Conservation (phyloP, 306 rosid species). For the Urtica urens region DNA sequence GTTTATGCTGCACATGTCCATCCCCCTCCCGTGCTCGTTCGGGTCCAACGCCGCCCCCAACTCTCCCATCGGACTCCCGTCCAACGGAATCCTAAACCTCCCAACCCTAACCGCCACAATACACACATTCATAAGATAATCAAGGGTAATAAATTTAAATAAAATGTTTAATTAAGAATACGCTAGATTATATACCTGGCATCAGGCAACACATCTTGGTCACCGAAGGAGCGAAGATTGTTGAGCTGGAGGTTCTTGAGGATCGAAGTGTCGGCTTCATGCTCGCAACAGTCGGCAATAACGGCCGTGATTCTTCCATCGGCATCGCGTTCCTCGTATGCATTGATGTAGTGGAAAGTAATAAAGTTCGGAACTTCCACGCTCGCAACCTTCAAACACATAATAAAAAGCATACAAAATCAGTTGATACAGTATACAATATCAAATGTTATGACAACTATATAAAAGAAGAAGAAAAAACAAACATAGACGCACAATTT, state of each 20-base stretch:
- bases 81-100: slow-evolving; percentile 64
- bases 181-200: too few species aligned
- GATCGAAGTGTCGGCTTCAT: slow-evolving; percentile 46
- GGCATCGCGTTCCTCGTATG: slow-evolving; percentile 67
- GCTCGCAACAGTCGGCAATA: slow-evolving; percentile 79
- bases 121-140: too few species aligned
- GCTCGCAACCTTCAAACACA: slow-evolving; percentile 47
- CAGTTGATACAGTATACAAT: too few species aligned
- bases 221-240: slow-evolving; percentile 42
- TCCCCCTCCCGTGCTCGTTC: slow-evolving; percentile 79
- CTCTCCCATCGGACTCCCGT: slow-evolving; percentile 62
- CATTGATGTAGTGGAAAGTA: slow-evolving; percentile 87
- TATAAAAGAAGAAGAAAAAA: too few species aligned
- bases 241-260: slow-evolving; percentile 55
- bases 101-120: slow-evolving; percentile 65
- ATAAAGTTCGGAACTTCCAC: slow-evolving; percentile 77
- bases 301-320: slow-evolving; percentile 66
- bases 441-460: too few species aligned
- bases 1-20: slow-evolving; percentile 93
- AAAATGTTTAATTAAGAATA: too few species aligned
- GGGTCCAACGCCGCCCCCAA: slow-evolving; percentile 76
- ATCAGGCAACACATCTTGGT: slow-evolving; percentile 63
- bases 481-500: slow-evolving; percentile 60
- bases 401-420: too few species aligned
- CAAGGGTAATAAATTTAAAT: too few species aligned